Evolutionary conservation across 176 grass and related monocot genomes (phyloP), one percentile per base, ranked within the genome.

Genomic region (Avena sativa): DNA sequence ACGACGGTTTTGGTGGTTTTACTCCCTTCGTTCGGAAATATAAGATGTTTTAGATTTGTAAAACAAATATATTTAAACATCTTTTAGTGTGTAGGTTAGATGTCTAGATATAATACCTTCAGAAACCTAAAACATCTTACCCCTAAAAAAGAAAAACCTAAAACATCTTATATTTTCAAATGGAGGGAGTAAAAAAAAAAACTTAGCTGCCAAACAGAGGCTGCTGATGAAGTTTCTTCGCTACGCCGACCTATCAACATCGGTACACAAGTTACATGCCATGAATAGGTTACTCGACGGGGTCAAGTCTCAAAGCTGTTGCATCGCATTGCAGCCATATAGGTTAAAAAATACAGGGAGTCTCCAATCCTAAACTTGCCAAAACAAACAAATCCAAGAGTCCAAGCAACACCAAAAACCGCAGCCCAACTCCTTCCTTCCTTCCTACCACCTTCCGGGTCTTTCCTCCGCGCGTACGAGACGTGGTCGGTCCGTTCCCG

Each of bases 361-460:
- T 0, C 6, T 81, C 15, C 74, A 43, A 43, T 79, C 8, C 56
- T 74, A 80, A 84, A 84, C 69, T 80, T 91, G 12, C 25, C 57
- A 25, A 20, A n/a, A 36, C 32, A 60, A 30, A 48, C 43, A 67
- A 63, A 19, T 43, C 21, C 56, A 14, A 7, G 70, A 82, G 72
- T 72, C 21, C 75, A 91, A 83, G 71, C 76, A 81, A 74, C 58
- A 21, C 85, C 16, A 80, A 78, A 83, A 78, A 83, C 48, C 6
- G 71, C 6, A 26, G 4, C 13, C 40, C 12, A 25, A 59, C 19
- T 62, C 43, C 10, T 8, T 91, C 89, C 61, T 81, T 84, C 89
- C 56, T 79, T 91, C 90, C 53, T 82, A 71, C 82, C 72, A 74
- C 25, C 86, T 91, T 91, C 86, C 63, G 16, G 44, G 90, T 82